Conservation (phyloP, 495 filamentous ascomycete genomes). For the Letharia lupina region DNA sequence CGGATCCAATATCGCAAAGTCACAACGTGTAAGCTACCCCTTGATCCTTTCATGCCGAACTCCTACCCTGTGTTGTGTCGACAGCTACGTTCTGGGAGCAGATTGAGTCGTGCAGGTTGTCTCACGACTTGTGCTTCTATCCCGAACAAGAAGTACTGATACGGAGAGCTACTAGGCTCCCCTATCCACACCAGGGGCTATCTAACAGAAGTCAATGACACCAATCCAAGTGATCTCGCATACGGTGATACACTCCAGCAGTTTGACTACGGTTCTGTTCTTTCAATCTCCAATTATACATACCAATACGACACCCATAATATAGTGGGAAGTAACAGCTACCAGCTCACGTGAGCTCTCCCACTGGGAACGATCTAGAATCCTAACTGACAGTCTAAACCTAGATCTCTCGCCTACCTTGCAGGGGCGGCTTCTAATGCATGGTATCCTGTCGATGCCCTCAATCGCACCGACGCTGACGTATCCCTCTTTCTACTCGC, state of each 20-base stretch:
- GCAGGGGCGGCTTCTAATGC: background rate
- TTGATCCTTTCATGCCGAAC: background rate
- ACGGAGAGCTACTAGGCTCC: background rate
- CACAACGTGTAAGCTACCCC: constrained; percentile 24
- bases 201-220: constrained; percentile 5
- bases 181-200: constrained; percentile 12
- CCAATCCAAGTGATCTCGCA: background rate
- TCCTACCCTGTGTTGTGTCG: background rate
- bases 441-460: constrained; percentile 22
- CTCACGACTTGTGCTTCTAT: background rate
- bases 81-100: background rate
- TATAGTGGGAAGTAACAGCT: constrained; percentile 13
- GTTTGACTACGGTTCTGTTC: constrained; percentile 11
- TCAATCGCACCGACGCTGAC: constrained; percentile 31
- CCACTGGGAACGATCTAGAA: too few relatives aligned
- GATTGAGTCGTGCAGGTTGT: background rate
- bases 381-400: background rate
- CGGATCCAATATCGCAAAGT: constrained; percentile 28
- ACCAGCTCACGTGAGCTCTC: constrained; percentile 22
- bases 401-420: background rate
- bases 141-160: background rate
- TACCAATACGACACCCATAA: constrained; percentile 21
- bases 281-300: constrained; percentile 20
- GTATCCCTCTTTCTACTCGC: constrained; percentile 30
- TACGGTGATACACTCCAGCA: constrained; percentile 12